These are phyloP conservation scores for Sarocladiaceae sp. DNA, from an alignment of 2,329 filamentous ascomycete genomes.

Conservation along the genomic window DNA sequence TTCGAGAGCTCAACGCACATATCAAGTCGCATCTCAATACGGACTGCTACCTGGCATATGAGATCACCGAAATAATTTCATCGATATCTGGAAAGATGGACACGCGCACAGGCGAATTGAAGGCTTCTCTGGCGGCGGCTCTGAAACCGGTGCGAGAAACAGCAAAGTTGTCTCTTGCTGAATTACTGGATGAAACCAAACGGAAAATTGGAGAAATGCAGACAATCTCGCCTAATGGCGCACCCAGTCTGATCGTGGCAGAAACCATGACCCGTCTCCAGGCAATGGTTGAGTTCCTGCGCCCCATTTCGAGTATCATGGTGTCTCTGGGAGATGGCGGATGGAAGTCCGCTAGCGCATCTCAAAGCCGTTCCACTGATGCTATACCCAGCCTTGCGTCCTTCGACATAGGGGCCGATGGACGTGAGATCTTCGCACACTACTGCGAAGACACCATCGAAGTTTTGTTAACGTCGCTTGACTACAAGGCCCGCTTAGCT, in stretches of 20 bases:
- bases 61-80: constrained; percentile 88
- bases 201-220: constrained; percentile 63
- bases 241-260: constrained; percentile 69
- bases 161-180: constrained; percentile 77
- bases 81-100: constrained; percentile 76
- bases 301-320: constrained; percentile 84
- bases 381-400: constrained; percentile 68
- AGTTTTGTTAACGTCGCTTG: constrained; percentile 68
- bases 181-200: constrained; percentile 79
- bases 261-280: constrained; percentile 86
- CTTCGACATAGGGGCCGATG: constrained; percentile 86
- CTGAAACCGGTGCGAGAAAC: constrained; percentile 89
- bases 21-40: constrained; percentile 82
- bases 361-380: constrained; percentile 54
- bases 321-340: constrained; percentile 89
- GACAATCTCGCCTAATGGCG: constrained; percentile 71
- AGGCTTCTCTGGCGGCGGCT: constrained; percentile 75
- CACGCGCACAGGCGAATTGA: constrained; percentile 78
- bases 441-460: constrained; percentile 91
- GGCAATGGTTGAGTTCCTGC: constrained; percentile 80
- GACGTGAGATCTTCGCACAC: constrained; percentile 80
- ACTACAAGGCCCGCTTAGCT: constrained; percentile 66
- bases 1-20: constrained; percentile 85
- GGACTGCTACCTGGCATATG: constrained; percentile 92
- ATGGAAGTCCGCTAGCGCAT: constrained; percentile 60